Percentiles rank a stretch among this genome's conserved stretches.
Conservation (phyloP, 176 grass and related monocot genomes). For the Carex littledalei region DNA sequence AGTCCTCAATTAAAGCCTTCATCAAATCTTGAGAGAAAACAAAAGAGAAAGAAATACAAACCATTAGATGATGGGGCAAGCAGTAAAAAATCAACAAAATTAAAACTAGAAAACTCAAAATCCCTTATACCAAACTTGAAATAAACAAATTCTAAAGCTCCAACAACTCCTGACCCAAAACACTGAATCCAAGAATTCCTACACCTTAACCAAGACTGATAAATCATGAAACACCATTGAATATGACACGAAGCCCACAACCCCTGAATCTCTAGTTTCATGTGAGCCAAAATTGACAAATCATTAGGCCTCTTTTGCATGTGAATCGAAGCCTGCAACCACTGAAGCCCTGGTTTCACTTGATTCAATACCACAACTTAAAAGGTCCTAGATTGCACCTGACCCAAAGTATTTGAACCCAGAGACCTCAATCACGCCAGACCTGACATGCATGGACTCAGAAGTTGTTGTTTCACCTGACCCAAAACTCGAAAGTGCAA, state of each 20-base stretch:
- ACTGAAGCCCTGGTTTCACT: background rate
- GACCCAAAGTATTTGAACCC: background rate
- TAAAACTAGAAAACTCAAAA: background rate
- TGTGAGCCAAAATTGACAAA: background rate
- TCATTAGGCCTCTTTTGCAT: background rate
- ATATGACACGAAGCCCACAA: background rate
- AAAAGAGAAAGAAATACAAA: slow-evolving; percentile 13
- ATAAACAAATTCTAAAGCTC: background rate
- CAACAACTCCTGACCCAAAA: background rate
- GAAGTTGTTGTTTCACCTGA: background rate
- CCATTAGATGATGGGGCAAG: background rate
- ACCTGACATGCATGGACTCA: background rate
- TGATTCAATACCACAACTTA: background rate
- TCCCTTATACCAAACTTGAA: background rate
- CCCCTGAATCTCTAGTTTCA: background rate
- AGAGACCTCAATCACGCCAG: background rate
- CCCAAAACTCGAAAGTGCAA: background rate
- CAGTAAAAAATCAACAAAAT: background rate
- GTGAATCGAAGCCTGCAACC: background rate
- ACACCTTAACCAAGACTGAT: background rate
- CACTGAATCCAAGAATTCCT: background rate
- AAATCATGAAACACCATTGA: background rate
- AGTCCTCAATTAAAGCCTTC: background rate
- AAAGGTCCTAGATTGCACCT: background rate
- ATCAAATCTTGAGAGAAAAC: background rate